Evolutionary conservation across 345 rosid genomes (phyloP).

Genomic region (Microthlaspi erraticum): DNA sequence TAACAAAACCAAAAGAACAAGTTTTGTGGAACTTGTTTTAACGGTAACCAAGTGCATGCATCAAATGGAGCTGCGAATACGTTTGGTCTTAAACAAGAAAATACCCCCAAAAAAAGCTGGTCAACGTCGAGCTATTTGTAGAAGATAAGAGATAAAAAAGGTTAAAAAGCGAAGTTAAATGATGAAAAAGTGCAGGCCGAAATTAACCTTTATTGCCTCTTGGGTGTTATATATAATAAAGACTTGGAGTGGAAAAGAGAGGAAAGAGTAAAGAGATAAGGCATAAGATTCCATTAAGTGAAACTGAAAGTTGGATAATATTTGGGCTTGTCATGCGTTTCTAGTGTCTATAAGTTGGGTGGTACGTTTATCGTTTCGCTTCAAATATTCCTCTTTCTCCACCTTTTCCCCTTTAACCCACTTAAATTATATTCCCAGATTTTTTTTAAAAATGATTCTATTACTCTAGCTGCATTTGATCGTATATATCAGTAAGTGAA

Average conservation of each 20-base stretch:
- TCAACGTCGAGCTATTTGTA: background rate
- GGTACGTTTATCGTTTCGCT: slow-evolving; percentile 40
- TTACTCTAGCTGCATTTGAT: background rate
- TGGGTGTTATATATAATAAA: slow-evolving; percentile 30
- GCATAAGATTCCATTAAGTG: slow-evolving; percentile 48
- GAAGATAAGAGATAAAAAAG: background rate
- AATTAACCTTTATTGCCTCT: slow-evolving; percentile 16
- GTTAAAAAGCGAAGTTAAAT: slow-evolving; percentile 5
- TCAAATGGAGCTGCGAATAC: background rate
- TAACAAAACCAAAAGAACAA: background rate
- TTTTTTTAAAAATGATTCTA: too few relatives aligned
- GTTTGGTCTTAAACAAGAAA: slow-evolving; percentile 10
- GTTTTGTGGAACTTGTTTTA: background rate
- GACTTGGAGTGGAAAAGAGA: slow-evolving; percentile 1
- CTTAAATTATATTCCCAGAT: slow-evolving; percentile 27
- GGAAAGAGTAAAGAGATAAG: slow-evolving; percentile 37
- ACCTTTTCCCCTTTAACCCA: slow-evolving; percentile 19
- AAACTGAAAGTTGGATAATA: slow-evolving; percentile 43
- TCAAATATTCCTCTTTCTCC: slow-evolving; percentile 36
- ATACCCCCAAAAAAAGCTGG: background rate
- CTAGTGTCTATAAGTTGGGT: slow-evolving; percentile 39
- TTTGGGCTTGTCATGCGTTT: slow-evolving; percentile 44
- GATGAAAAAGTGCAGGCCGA: slow-evolving; percentile 25
- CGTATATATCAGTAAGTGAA: background rate
- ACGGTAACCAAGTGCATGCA: background rate